Base-by-base conservation (phyloP, 805 yeast genomes). In the Metschnikowia cerradonensis region DNA sequence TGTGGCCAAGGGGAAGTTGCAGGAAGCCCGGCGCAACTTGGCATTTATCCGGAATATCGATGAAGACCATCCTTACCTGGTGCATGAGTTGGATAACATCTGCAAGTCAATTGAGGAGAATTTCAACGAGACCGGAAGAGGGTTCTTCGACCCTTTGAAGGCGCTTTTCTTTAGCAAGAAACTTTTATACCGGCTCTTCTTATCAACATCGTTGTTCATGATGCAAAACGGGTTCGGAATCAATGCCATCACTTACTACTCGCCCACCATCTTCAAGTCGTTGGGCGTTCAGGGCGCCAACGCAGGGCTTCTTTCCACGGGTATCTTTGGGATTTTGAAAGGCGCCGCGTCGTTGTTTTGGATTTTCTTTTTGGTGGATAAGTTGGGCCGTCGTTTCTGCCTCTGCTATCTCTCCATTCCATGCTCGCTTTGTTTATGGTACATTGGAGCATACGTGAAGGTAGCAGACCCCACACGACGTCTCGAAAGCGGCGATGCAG, bases 301-400 rank as follows among this genome's bases (percentile, higher is more conserved):
- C 44, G 73, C 80, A 1, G 72, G 75, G 2, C 67, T 80, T 41
- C 68, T 76, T 17, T 76, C 83, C 3, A 78, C 82, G 6, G 83
- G 83, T 47, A 65, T 79, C 48, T 78, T 78, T 61, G 84, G 83
- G 30, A 65, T 78, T 35, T 65, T 78, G 42, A 79, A 79, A 55
- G 76, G 71, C 14, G 65, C 66, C n/a, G 73, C 74, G 32, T 71
- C 78, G 19, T 61, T 74, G 34, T 56, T 74, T 19, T 77, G 78
- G 76, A 67, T 76, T 13, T 65, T 76, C 48, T 65, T 72, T 49
- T 65, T 78, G 41, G 78, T 78, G 41, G 83, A 79, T 52, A 63
- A 62, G 8, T 66, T 67, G 48, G 82, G 82, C 8, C 70, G 82
- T 51, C 70, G 79, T 31, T 57, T 67, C 6, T 71, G 79, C 5